Conservation (phyloP, 257 asterid genomes). For the Plectranthus barbatus region DNA sequence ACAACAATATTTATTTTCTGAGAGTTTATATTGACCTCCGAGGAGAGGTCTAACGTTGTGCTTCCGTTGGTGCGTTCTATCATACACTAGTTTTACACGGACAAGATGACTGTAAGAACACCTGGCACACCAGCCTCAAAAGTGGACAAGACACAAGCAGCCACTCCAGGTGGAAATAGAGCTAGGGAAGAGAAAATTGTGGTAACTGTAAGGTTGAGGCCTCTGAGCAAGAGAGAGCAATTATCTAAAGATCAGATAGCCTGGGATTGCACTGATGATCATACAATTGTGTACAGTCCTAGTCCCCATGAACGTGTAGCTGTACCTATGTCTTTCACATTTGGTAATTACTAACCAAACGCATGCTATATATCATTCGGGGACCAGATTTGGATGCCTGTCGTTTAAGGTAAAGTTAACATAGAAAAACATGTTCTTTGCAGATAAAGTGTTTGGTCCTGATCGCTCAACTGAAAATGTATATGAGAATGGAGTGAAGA, state of each 20-base stretch:
- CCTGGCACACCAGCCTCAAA: conserved; percentile 79
- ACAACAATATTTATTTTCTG: too few relatives aligned
- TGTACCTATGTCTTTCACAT: conserved; percentile 50
- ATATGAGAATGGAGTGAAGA: conserved; percentile 86
- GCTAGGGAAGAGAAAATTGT: conserved; percentile 80
- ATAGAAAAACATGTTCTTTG: not conserved
- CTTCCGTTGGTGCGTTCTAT: conserved; percentile 5
- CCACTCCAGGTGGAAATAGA: conserved; percentile 38
- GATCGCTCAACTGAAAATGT: conserved; percentile 62
- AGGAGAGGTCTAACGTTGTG: conserved; percentile 15
- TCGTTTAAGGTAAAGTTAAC: not conserved
- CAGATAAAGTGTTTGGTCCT: conserved; percentile 91
- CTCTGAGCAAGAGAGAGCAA: conserved; percentile 81
- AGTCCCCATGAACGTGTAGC: conserved; percentile 50
- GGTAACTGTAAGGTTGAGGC: conserved; percentile 84
- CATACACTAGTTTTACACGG: not conserved
- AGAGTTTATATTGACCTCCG: conserved; percentile 1
- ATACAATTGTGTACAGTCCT: conserved; percentile 59
- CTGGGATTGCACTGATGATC: conserved; percentile 90
- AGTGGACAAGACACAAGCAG: conserved; percentile 58
- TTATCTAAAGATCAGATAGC: conserved; percentile 64
- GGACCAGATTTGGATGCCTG: not conserved
- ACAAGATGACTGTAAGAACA: conserved; percentile 59
- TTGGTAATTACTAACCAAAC: conserved; percentile 38
- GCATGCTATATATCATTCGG: not conserved